Conservation (phyloP, 805 yeast genomes). For the Candida yuanshanica region DNA sequence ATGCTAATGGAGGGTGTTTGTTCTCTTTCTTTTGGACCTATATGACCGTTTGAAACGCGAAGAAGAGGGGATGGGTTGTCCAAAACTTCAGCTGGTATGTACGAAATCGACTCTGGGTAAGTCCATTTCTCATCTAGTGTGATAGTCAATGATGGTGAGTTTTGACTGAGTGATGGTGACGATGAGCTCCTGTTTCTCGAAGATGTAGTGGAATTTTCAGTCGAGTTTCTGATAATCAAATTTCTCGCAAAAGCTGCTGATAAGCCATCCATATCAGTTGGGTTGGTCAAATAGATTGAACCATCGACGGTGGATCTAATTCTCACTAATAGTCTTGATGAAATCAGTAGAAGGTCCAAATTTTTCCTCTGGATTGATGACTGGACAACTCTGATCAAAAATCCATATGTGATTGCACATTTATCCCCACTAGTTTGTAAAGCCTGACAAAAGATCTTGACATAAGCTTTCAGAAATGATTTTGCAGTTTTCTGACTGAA, state of each 20-base stretch:
- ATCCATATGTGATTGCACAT: conserved; percentile 22
- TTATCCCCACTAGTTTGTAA: conserved; percentile 22
- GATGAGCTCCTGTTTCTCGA: conserved; percentile 6
- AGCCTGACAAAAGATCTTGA: conserved; percentile 23
- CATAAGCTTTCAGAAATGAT: conserved; percentile 19
- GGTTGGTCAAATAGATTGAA: conserved; percentile 43
- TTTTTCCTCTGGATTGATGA: conserved; percentile 31
- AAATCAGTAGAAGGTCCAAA: conserved; percentile 36
- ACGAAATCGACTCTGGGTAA: conserved; percentile 51
- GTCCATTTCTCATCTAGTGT: conserved; percentile 40
- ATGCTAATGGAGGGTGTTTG: conserved; percentile 33
- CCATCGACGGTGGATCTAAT: conserved; percentile 44
- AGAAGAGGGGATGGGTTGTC: conserved; percentile 31
- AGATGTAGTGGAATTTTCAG: conserved; percentile 11
- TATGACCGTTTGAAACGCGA: conserved; percentile 5
- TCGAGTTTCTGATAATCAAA: conserved; percentile 22
- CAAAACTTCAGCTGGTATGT: conserved; percentile 40
- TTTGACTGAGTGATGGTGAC: neutral
- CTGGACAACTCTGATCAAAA: conserved; percentile 28
- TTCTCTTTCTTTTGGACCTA: conserved; percentile 18
- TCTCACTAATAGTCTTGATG: conserved; percentile 48
- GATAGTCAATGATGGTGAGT: neutral
- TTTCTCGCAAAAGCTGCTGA: conserved; percentile 55
- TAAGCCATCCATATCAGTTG: conserved; percentile 60
- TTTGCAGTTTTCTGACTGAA: conserved; percentile 14